phyloP scores from a whole-genome alignment of 106 monocot genomes.

The Alisma plantagoaquatica region DNA sequence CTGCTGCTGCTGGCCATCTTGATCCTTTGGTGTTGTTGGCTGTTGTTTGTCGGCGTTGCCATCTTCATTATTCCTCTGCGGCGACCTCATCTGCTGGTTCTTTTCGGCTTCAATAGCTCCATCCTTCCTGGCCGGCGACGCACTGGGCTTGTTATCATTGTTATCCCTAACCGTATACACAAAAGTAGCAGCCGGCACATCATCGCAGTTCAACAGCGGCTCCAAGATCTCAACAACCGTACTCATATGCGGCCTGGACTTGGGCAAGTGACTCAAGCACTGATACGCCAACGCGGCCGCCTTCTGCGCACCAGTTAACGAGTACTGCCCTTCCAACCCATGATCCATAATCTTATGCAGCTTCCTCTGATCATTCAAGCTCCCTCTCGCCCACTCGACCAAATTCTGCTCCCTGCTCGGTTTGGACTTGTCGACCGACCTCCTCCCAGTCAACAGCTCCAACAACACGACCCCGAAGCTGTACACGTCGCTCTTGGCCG shows the following conservation, averaged over 20 bases:
- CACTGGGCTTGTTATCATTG: not conserved
- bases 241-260: constrained; percentile 42
- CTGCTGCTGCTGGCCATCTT: too few species aligned
- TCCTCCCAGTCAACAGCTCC: constrained; percentile 47
- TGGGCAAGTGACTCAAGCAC: constrained; percentile 37
- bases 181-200: constrained; percentile 29
- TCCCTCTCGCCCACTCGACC: constrained; percentile 49
- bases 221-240: constrained; percentile 36
- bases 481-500: constrained; percentile 62
- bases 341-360: constrained; percentile 42
- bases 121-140: not conserved
- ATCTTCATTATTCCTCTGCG: too few species aligned
- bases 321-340: constrained; percentile 41
- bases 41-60: too few species aligned
- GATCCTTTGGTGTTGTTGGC: too few species aligned
- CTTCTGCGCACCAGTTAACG: constrained; percentile 27
- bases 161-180: constrained; percentile 21
- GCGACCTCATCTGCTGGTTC: too few species aligned
- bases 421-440: constrained; percentile 33
- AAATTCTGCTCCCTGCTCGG: constrained; percentile 43
- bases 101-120: too few species aligned
- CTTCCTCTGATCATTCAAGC: constrained; percentile 20
- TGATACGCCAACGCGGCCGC: constrained; percentile 43
- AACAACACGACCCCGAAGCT: constrained; percentile 64
- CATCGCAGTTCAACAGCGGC: constrained; percentile 31